These are phyloP conservation scores for Globisporangium barbulae DNA, from an alignment of 352 stramenopile genomes.

Conservation along the genomic window DNA sequence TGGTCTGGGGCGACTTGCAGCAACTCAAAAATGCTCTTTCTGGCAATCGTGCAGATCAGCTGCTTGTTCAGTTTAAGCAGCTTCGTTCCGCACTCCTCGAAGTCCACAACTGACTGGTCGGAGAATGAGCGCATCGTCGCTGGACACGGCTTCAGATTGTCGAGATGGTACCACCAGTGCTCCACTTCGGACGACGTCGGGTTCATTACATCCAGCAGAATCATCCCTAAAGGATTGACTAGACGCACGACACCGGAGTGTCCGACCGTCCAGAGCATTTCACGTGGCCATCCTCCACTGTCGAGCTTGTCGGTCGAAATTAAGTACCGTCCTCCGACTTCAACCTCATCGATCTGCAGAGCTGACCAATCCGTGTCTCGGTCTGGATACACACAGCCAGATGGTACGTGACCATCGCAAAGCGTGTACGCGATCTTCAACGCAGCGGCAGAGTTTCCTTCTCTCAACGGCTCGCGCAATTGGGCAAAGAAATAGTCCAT, in stretches of 20 bases:
- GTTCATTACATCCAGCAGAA: conserved; percentile 65
- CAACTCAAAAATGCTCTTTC: conserved; percentile 61
- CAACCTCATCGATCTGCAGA: conserved; percentile 72
- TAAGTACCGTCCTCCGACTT: conserved; percentile 56
- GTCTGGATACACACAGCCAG: conserved; percentile 77
- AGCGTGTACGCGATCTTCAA: conserved; percentile 80
- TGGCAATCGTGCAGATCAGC: conserved; percentile 53
- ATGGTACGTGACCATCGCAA: conserved; percentile 75
- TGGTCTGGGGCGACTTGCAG: conserved; percentile 55
- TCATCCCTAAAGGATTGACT: conserved; percentile 49
- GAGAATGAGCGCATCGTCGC: conserved; percentile 20
- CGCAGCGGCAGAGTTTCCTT: conserved; percentile 70
- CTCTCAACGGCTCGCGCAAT: conserved; percentile 64
- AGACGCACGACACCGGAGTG: conserved; percentile 49
- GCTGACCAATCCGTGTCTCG: conserved; percentile 74
- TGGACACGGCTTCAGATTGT: conserved; percentile 32
- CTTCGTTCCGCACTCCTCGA: conserved; percentile 28
- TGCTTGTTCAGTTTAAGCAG: conserved; percentile 42
- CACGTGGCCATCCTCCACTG: conserved; percentile 32
- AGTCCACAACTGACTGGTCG: conserved; percentile 41
- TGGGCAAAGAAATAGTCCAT: conserved; percentile 88
- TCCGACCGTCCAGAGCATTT: conserved; percentile 69
- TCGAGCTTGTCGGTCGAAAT: conserved; percentile 36
- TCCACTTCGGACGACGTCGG: conserved; percentile 41
- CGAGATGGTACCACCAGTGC: conserved; percentile 73